A percentile compares a stretch with the other conserved stretches of the same genome.
Evolutionary conservation across 1,139 yeast species (phyloP).

Genomic region (Yamadazyma spencermartinsiae): DNA sequence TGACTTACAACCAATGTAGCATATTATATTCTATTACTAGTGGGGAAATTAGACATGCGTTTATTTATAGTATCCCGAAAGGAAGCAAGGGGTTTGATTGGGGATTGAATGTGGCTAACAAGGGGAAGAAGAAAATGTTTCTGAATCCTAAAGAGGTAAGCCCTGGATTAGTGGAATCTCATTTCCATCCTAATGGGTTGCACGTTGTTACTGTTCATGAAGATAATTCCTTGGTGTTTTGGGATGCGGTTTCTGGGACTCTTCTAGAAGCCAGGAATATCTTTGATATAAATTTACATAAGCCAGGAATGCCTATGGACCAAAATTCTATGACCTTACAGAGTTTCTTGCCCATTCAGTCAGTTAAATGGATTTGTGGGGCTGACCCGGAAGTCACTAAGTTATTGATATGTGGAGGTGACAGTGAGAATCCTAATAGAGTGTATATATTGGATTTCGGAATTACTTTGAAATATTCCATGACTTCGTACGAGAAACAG

Average conservation of each 20-base stretch:
- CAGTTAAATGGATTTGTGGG: conserved; percentile 72
- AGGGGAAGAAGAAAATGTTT: conserved; percentile 46
- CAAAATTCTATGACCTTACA: conserved; percentile 13
- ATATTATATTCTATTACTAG: conserved; percentile 67
- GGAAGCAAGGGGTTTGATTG: conserved; percentile 36
- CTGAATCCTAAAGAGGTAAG: conserved; percentile 40
- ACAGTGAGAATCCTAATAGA: conserved; percentile 49
- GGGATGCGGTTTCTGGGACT: conserved; percentile 84
- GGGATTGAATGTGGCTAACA: conserved; percentile 33
- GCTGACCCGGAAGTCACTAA: conserved; percentile 79
- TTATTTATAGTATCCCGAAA: conserved; percentile 53
- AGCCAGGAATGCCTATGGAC: conserved; percentile 36
- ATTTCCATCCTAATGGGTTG: conserved; percentile 92
- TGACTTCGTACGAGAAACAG: conserved; percentile 84
- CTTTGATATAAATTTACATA: conserved; percentile 63
- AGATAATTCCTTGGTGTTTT: conserved; percentile 84
- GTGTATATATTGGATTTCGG: conserved; percentile 77
- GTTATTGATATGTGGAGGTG: conserved; percentile 71
- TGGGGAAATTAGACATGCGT: conserved; percentile 54
- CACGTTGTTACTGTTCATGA: conserved; percentile 76
- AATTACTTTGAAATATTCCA: conserved; percentile 70
- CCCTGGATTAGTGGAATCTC: conserved; percentile 61
- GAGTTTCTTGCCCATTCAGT: conserved; percentile 34
- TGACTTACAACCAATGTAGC: conserved; percentile 72
- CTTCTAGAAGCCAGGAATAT: conserved; percentile 73